A percentile compares a stretch with the other conserved stretches of the same genome.
Conservation (phyloP, 768 basidiomycete genomes). For the Boletus sensibilis region DNA sequence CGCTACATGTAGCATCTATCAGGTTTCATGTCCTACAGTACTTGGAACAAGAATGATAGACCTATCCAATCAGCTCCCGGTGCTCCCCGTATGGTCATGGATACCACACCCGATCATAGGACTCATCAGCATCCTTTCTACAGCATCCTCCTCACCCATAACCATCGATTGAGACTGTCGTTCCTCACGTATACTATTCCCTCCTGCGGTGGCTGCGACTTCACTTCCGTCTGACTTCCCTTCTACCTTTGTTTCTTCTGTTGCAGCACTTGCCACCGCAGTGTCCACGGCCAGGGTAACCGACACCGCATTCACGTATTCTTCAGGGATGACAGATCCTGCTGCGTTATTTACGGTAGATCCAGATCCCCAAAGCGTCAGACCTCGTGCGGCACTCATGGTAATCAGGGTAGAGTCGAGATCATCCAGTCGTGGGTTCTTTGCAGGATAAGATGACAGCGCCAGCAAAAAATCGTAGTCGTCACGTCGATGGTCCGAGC, state of each 20-base stretch:
- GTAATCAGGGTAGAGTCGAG: slow-evolving; percentile 51
- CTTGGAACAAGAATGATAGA: background rate
- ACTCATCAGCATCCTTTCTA: slow-evolving; percentile 24
- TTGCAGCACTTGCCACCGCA: background rate
- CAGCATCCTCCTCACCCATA: slow-evolving; percentile 22
- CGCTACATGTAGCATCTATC: background rate
- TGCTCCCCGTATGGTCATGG: no score
- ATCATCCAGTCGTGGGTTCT: slow-evolving; percentile 42
- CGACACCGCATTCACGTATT: background rate
- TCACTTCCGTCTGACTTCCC: background rate
- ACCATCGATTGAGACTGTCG: background rate
- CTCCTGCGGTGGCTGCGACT: background rate
- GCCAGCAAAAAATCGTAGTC: slow-evolving; percentile 54
- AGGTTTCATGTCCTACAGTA: background rate
- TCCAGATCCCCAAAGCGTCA: slow-evolving; percentile 46
- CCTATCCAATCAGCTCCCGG: background rate
- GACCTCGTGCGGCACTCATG: slow-evolving; percentile 43
- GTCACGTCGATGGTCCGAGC: slow-evolving; percentile 31
- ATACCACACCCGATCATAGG: background rate
- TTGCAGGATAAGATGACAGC: slow-evolving; percentile 42
- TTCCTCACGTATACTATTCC: background rate
- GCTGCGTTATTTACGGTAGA: background rate
- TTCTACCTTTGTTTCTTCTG: background rate
- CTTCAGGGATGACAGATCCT: slow-evolving; percentile 1
- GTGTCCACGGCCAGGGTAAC: background rate